Base-by-base conservation (phyloP, 2,329 filamentous ascomycete species). In the Fusarium sp. region DNA sequence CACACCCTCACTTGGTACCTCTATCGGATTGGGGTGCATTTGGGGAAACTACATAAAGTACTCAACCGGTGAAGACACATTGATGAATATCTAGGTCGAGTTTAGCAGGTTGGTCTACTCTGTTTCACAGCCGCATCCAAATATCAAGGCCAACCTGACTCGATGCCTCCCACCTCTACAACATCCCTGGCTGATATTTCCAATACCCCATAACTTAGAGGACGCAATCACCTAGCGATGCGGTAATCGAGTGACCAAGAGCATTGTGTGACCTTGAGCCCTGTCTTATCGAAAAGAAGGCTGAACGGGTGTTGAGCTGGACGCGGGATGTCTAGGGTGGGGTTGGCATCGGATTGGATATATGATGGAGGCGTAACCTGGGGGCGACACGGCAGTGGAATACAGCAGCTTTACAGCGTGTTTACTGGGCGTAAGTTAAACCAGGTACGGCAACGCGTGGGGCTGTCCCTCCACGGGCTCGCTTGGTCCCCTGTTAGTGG, bases 281-380 rank as follows among this genome's bases (percentile, higher is more conserved):
- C 2, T 44, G 18, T 17, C 26, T 26, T n/a, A 38, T 34, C 36
- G 31, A 38, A 28, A 60, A 40, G 33, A 70, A 45, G 52, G 38
- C 50, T 53, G 43, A 52, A 53, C 24, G 22, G 20, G 18, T 45
- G 26, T 40, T 44, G 28, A 34, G 46, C 42, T 63, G 58, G 58
- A 53, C 63, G 71, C 63, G 65, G 69, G 71, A 71, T 73, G 69
- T 51, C 60, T 6, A 74, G 57, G 39, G 63, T 63, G 69, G 69
- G 63, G 68, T 62, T 52, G 38, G 38, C 40, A 43, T 57, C 20
- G 24, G 31, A 28, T 10, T 5, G 28, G 34, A 15, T 15, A 20
- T 42, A 20, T 15, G 42, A 44, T 36, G 18, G 42, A 17, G 22
- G 42, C 42, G 42, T 44, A 28, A 28, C 24, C 48, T 38, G 17